Base-by-base conservation (phyloP, 2,329 filamentous ascomycete genomes). In the Rachicladosporium sp. region DNA sequence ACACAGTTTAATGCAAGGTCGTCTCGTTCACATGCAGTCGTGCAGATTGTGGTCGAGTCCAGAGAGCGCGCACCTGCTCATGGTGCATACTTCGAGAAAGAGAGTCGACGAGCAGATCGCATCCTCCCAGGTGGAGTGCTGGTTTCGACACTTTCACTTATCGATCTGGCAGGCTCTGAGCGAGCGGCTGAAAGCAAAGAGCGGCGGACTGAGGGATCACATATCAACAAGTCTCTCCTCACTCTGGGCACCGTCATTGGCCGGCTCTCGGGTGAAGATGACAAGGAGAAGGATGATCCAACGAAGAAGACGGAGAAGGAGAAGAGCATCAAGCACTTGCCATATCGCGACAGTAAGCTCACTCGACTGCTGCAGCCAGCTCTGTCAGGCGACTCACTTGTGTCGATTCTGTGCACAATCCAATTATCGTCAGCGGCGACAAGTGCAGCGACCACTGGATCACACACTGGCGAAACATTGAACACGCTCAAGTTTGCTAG, bases 401-500 rank as follows among this genome's bases (percentile, higher is more conserved):
- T 98, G 54, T 96, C 89, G 54, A 98, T 98, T 56, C 77, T 98
- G 12, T 98, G 91, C 59, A 98, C 91, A 0, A 91, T 98, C 40
- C 84, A 94, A 56, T 81, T 93, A 34, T 85, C 85, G n/a, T 71
- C 82, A 1, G 74, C 76, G 9, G 80, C 82, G 13, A 53, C 52
- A 10, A 87, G 77, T 51, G 70, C 75, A 6, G 82, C 84, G 1
- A 65, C 78, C 3, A 73, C 79, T 12, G 81, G 76, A 50, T 83
- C 73, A 13, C 85, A 95, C 53, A 85, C 82, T 0, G 74, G 76
- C 11, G 91, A 98, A 63, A 96, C 89, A 0, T 66, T 98, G 40
- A 98, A 94, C 58, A 98, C 91, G 0, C 69, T 98, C 45, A 98
- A 96, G 54, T 98, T 98, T 57, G 91, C 91, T 2, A 91, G 88